phyloP scores from a whole-genome alignment of 2,329 filamentous ascomycete genomes.

The Penicillium nordicum region DNA sequence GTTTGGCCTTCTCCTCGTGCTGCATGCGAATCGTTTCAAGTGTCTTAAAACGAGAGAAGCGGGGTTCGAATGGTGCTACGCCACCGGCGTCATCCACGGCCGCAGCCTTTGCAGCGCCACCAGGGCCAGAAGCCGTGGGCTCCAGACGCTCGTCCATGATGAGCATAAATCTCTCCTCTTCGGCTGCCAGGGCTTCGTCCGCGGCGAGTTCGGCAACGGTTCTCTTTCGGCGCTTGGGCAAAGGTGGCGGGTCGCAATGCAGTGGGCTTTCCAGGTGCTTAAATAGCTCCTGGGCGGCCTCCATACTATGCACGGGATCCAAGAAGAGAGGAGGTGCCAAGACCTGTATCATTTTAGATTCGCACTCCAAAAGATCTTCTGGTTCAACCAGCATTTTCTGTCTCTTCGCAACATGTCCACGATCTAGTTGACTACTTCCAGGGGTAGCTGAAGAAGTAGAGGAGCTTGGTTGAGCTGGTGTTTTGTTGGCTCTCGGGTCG shows the following conservation, averaged over 20 bases:
- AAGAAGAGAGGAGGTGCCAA: constrained; percentile 74
- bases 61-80: constrained; percentile 71
- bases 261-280: constrained; percentile 71
- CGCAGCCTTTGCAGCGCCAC: constrained; percentile 58
- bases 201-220: constrained; percentile 93
- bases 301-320: constrained; percentile 66
- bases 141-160: constrained; percentile 80
- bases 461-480: constrained; percentile 43
- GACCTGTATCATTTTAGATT: constrained; percentile 70
- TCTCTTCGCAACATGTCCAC: constrained; percentile 58
- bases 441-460: constrained; percentile 53
- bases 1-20: constrained; percentile 64
- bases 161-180: constrained; percentile 88
- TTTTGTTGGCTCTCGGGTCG: constrained; percentile 50
- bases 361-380: constrained; percentile 68
- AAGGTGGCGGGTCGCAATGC: constrained; percentile 71
- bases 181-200: constrained; percentile 86
- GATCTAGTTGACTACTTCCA: constrained; percentile 58
- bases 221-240: constrained; percentile 85
- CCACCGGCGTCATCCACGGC: constrained; percentile 71
- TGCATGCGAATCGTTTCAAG: constrained; percentile 79
- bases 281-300: constrained; percentile 68
- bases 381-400: constrained; percentile 77
- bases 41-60: constrained; percentile 88
- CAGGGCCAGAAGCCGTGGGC: constrained; percentile 56